Base-by-base conservation (phyloP, 2,329 filamentous ascomycete genomes). In the Pseudonectria foliicola region DNA sequence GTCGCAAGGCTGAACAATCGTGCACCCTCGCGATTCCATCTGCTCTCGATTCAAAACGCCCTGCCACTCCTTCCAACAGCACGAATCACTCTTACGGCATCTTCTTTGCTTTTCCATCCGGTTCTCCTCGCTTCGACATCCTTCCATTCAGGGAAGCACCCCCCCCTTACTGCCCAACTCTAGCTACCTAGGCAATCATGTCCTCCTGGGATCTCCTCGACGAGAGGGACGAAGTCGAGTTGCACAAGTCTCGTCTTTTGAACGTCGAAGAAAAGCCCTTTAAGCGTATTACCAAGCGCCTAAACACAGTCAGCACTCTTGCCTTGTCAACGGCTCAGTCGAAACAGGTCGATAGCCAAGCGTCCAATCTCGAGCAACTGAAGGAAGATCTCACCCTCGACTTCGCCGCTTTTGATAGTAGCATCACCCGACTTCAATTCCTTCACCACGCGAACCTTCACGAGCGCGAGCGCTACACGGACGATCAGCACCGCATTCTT, bases 251-350 rank as follows among this genome's bases (percentile, higher is more conserved):
- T 21, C 85, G 90, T 27, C 82, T 95, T 4, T 75, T 95, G 25
- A 85, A 85, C 44, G 82, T 95, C 42, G 90, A 96, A 67, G 86
- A 94, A 56, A 88, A 88, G 39, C 87, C 88, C 1, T 95, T 94
- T 67, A 86, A 86, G 59, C 82, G 89, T 41, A 79, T 95, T 40
- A 85, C 85, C 14, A 88, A 88, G 62, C 82, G 85, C 23, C 75
- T 96, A 7, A 71, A 85, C 5, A 72, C 75, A 14, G 75, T 83
- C 12, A 76, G 78, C 35, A 77, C 81, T 13, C 70, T 86, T 21
- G 69, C 52, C 25, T 40, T 52, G 35, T 29, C 41, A 13, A 21
- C 42, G 15, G 25, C 31, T 16, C 33, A 45, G n/a, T 44, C 49
- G 18, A 60, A 61, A 4, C 55, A 62, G 13, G 59, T 67, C 7